Base-by-base conservation (phyloP, 495 filamentous ascomycete species). In the Penicillium maclennaniae region DNA sequence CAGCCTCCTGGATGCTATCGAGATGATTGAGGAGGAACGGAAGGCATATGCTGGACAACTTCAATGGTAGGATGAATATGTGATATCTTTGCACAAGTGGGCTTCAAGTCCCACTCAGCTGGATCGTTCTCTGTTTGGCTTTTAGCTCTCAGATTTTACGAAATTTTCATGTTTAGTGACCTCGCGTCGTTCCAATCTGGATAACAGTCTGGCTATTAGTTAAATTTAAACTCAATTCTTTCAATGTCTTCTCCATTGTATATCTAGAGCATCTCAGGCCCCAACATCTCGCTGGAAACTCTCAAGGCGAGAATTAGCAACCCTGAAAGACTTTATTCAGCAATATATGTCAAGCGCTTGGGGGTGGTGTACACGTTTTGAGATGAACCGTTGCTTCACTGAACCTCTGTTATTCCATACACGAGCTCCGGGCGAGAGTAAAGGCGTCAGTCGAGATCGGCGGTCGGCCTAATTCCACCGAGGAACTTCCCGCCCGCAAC, bases 1-100 rank as follows among this genome's bases (percentile, higher is more conserved):
- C 17, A 71, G 62, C 20, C 56, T 83, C 20, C 45, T 53, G 10
- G 72, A 77, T 55, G 80, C 80, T 15, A 75, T 83, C 58, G 80
- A 81, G 31, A 77, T 82, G 69, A 78, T 83, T 61, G 78, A 81
- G 45, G 79, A 82, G 37, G 80, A 83, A 55, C 70, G 72, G 36
- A 69, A 69, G 56, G 75, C 66, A 2, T 83, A 79, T 64, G 69
- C 68, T 26, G 58, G 72, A 26, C 63, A 61, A 16, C 41, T 51
- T 44, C 52, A 47, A 8, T 20, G 49, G 4, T 63, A 34, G 56
- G 26, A 45, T 54, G 16, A 26, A 48, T 49, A 34, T 26, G 34
- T 25, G 42, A 19, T 48, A 50, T 31, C 27, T 48, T 47, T 60
- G 28, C 23, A 23, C 23, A 23, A 2, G 23, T 23, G 23, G 45